These are phyloP conservation scores for Endotrypanum monterogeii DNA, from an alignment of 208 protist species.

Conservation along the genomic window DNA sequence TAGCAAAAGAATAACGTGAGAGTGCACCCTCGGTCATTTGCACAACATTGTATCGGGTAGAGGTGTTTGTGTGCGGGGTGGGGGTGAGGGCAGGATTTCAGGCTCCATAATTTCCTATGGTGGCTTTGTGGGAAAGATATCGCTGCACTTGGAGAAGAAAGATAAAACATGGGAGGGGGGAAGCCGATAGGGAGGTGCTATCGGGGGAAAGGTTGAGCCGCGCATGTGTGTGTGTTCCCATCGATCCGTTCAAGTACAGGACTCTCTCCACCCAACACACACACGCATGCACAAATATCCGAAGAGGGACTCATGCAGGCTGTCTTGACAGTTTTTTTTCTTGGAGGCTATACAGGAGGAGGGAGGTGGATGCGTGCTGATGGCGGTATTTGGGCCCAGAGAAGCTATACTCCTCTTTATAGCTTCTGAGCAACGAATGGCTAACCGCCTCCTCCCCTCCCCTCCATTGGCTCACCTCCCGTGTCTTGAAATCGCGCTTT, in stretches of 20 bases:
- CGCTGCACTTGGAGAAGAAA: neutral
- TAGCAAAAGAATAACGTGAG: neutral
- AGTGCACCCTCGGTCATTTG: neutral
- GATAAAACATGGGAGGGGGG: no score
- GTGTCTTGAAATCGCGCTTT: neutral
- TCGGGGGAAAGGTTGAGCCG: neutral
- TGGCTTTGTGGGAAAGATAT: neutral
- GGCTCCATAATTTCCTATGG: neutral
- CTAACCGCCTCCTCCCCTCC: neutral
- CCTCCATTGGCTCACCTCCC: neutral
- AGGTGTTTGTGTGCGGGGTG: neutral
- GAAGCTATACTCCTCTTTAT: neutral
- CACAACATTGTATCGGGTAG: neutral
- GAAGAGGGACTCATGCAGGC: neutral
- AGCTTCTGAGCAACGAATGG: neutral
- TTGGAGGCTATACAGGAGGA: conserved; percentile 35
- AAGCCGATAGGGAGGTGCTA: no score
- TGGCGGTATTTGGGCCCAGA: no score
- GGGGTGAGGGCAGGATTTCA: neutral
- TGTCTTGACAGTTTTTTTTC: neutral
- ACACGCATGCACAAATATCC: neutral
- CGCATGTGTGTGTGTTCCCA: neutral
- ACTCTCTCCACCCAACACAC: neutral
- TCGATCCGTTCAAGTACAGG: neutral
- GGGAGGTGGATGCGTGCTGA: conserved; percentile 37